phyloP scores from a whole-genome alignment of 768 basidiomycete genomes.

The Galerina marginata region DNA sequence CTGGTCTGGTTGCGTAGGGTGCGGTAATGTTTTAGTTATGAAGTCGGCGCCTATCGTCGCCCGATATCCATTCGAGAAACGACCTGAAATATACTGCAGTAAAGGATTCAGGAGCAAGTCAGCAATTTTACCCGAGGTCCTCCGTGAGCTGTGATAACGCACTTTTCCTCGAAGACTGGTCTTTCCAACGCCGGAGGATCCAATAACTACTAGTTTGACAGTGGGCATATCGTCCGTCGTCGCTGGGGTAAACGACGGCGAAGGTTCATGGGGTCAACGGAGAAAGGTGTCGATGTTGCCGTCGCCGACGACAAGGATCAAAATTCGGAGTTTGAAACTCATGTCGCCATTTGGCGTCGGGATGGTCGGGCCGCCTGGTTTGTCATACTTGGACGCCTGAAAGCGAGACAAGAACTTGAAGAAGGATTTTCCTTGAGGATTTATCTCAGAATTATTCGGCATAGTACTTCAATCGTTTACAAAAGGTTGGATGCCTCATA shows the following conservation, averaged over 20 bases:
- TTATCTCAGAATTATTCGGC: too few relatives aligned
- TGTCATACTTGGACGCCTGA: too few relatives aligned
- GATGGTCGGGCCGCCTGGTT: too few relatives aligned
- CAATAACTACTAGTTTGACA: slow-evolving; percentile 83
- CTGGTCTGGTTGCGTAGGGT: slow-evolving; percentile 59
- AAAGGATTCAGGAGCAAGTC: not conserved
- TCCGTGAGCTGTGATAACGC: slow-evolving; percentile 24
- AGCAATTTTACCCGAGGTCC: slow-evolving; percentile 3
- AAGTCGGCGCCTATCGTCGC: slow-evolving; percentile 93
- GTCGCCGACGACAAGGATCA: not conserved
- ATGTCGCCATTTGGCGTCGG: too few relatives aligned
- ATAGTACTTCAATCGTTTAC: too few relatives aligned
- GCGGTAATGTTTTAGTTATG: slow-evolving; percentile 73
- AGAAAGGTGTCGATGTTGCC: not conserved
- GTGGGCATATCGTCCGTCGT: slow-evolving; percentile 57
- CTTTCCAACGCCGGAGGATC: slow-evolving; percentile 86
- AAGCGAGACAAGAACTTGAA: too few relatives aligned
- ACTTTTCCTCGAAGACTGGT: slow-evolving; percentile 80
- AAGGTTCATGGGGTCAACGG: slow-evolving; percentile 5
- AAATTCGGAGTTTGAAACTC: slow-evolving; percentile 4
- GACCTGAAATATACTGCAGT: slow-evolving; percentile 72
- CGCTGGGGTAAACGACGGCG: slow-evolving; percentile 11
- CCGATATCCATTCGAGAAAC: slow-evolving; percentile 77
- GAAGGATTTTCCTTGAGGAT: too few relatives aligned
- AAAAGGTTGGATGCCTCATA: too few relatives aligned